Base-by-base conservation (phyloP, 163 green algal genomes). In the Trebouxia gelatinosa region DNA sequence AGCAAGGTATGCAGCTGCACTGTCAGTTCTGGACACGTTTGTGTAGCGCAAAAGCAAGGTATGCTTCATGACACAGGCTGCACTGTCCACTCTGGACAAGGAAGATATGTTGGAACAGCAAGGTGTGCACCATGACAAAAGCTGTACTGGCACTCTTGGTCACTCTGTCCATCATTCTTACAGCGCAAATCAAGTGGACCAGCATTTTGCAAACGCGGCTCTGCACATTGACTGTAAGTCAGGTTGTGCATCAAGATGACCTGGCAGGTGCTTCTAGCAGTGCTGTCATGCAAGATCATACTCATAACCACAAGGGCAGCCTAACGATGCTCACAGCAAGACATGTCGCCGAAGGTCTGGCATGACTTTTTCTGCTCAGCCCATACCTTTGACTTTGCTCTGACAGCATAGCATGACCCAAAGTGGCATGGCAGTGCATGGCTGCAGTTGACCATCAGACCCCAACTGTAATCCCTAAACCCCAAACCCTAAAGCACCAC, bases 1-100 rank as follows among this genome's bases (percentile, higher is more conserved):
- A 11, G 6, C 17, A 32, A n/a, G 11, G 13, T 32, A 29, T 32
- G 23, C 40, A 89, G 83, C 7, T 79, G 95, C 32, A 68, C 75
- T 6, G 85, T 87, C 35, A 98, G 98, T n/a, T 85, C 84, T 98
- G 48, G 93, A 98, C 86, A 96, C 94, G 82, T 96, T 97, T 48
- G 85, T 95, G n/a, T 79, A 90, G 64, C 94, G 94, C 77, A 97
- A 97, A 78, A 83, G 92, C 50, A 95, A 95, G 88, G 88, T 90
- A 70, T 37, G 74, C 6, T 29, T 26, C 58, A 39, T 28, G 54
- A 64, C 1, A 35, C 11, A 64, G 7, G 4, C 1, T 43, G 95
- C 31, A 67, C 74, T 6, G 85, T 88, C 38, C 98, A 98, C 11
- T 84, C 85, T 98, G 61, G 94, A 98, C 87, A 96, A 95, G 84